Evolutionary conservation across 139 green algal species (phyloP), one percentile per base, ranked within the genome.

Genomic region (Pycnococcus provasolii): DNA sequence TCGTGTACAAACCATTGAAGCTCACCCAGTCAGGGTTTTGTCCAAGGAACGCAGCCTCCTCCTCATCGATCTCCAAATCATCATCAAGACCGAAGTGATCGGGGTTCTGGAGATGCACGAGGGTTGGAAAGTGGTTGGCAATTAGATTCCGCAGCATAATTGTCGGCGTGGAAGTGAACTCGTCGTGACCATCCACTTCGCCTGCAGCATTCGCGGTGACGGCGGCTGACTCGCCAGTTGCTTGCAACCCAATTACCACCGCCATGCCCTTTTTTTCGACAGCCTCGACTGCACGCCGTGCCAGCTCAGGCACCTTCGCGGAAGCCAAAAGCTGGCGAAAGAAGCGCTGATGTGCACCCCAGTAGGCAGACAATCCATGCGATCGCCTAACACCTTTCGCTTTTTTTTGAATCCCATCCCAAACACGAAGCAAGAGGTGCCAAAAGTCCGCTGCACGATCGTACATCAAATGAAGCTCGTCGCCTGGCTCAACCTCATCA

Each of bases 271-370:
- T 45, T 39, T 73, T 53, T 4, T 66, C 53, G 26, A 96, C 59
- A 1, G 85, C 82, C 15, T 89, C 57, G 6, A 73, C 61, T 0
- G 85, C 80, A 59, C 88, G 72, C 64, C 79, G n/a, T 0, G 86
- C 81, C 53, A 79, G 85, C 6, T 72, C 67, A 0, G 70, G 70
- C 50, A 94, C 80, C 81, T 83, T 96, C 53, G 76, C 67, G 7
- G 87, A 81, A 55, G 92, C 87, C 44, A 92, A 80, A 85, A 94
- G 87, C 66, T 85, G 77, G 53, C 80, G 79, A 76, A 83, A 91
- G 76, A 93, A 92, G 3, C 86, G 66, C 74, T 86, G 80, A 46
- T 85, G 74, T 15, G 78, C 72, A 0, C 60, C 74, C 75, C 76
- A 90, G 71, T 86, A 88, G 40, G 73, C 46, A 5, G 65, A 26